Evolutionary conservation across 169 alveolate genomes (phyloP).

Genomic region (Neospora caninum): DNA sequence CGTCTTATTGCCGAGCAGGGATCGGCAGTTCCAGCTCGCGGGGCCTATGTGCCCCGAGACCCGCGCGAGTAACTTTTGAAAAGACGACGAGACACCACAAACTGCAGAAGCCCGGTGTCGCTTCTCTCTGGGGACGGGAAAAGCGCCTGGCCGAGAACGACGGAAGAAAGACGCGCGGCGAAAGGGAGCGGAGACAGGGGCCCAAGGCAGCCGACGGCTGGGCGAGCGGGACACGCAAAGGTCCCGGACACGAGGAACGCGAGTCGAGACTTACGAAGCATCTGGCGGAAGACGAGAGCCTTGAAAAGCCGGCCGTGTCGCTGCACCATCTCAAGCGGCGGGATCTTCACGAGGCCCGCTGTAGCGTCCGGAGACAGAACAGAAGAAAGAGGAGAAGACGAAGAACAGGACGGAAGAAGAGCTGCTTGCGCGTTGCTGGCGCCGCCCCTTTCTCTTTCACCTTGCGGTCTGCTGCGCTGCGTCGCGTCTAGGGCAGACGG

Average conservation of each 20-base stretch:
- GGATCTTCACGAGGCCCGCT: neutral
- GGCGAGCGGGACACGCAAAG: no score
- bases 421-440: neutral
- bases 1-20: no score
- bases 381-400: neutral
- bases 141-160: neutral
- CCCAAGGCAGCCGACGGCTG: neutral
- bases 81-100: no score
- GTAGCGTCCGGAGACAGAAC: neutral
- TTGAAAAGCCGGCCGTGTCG: constrained; percentile 23
- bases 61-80: no score
- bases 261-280: neutral
- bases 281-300: neutral
- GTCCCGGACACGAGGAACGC: no score
- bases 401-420: neutral
- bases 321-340: neutral
- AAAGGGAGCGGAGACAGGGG: neutral
- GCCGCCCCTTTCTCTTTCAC: neutral
- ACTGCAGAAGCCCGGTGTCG: no score
- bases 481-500: neutral
- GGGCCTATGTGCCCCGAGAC: no score
- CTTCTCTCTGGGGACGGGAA: no score
- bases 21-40: no score
- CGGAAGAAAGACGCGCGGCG: neutral
- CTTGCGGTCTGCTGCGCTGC: neutral